Evolutionary conservation across 805 yeast genomes (phyloP), one percentile per base, ranked within the genome.

Genomic region (Yamadazyma scolyti): DNA sequence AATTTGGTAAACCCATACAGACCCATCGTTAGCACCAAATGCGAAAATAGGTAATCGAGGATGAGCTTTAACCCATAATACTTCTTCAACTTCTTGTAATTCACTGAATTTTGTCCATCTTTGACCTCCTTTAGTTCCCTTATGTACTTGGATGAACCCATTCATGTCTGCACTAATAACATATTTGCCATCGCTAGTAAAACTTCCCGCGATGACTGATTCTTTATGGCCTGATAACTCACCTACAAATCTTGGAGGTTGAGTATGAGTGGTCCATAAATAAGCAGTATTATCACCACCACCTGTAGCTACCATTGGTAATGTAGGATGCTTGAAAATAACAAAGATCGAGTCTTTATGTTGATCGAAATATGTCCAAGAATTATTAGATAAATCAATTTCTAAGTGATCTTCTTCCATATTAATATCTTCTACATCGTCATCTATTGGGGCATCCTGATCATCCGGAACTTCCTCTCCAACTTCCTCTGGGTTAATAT

Each of bases 121-220:
- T 54, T 89, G 87, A 17, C 95, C 96, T 26, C 82, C 81, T 46
- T 81, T 80, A 27, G 71, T 56, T 5, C 89, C 64, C 51, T 77
- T 75, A 64, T 80, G 84, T 10, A 88, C 76, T 45, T 84, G 69
- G 18, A 90, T 68, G 47, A 77, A 77, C 32, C 98, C 97, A 33
- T 79, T 79, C 99, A 93, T 93, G 59, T 94, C 99, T 23, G 90
- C 97, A 5, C 96, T 82, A 9, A 93, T 71, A 25, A 85, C 65
- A 48, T 67, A 88, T 26, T 76, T 70, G 16, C 97, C 99, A 48
- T 86, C 93, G 21, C 67, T 58, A 1, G 95, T 79, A 58, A 93
- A 93, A 0, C 79, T 87, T 30, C 93, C 89, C 6, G 86, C 68
- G 30, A 87, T 74, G 3, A 93, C 93, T 19, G 95, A 82, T 56